These are phyloP conservation scores for Euphorbia schlechtendalii DNA, from an alignment of 441 rosid species.

Conservation along the genomic window DNA sequence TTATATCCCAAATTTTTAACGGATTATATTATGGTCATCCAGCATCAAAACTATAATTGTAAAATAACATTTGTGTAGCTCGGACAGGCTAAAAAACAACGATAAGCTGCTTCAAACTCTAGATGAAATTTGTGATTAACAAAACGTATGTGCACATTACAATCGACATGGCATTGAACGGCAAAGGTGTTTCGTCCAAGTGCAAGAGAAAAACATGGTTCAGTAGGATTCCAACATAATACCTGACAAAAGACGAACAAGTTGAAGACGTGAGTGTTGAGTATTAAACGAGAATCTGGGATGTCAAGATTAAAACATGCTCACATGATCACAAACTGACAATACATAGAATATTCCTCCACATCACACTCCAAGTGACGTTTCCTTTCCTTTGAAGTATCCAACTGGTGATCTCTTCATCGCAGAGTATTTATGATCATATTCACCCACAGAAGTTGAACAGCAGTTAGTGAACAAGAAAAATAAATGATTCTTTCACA, in stretches of 20 bases:
- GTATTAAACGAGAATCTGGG: constrained; percentile 32
- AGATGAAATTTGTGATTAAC: not conserved
- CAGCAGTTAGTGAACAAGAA: constrained; percentile 33
- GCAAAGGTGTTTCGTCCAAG: too few species aligned
- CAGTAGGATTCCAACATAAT: too few species aligned
- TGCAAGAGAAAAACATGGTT: too few species aligned
- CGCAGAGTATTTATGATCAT: constrained; percentile 49
- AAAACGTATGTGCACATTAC: too few species aligned
- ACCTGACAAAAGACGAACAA: constrained; percentile 65
- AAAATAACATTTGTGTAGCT: not conserved
- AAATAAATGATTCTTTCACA: too few species aligned
- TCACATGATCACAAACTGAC: constrained; percentile 33
- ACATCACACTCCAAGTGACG: constrained; percentile 42
- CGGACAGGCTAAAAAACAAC: too few species aligned
- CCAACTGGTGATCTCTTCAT: constrained; percentile 46
- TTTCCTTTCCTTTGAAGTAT: constrained; percentile 31
- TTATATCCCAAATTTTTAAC: not conserved
- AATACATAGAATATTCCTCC: constrained; percentile 44
- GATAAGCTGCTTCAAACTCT: too few species aligned
- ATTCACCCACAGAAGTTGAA: constrained; percentile 53
- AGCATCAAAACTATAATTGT: not conserved
- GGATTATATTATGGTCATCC: not conserved
- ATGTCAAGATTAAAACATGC: constrained; percentile 30
- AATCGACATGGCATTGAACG: too few species aligned
- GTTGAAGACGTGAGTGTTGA: constrained; percentile 44